Evolutionary conservation across 2,329 filamentous ascomycete species (phyloP), one percentile per base, ranked within the genome.

Genomic region (Ophiocordyceps unilateralis): DNA sequence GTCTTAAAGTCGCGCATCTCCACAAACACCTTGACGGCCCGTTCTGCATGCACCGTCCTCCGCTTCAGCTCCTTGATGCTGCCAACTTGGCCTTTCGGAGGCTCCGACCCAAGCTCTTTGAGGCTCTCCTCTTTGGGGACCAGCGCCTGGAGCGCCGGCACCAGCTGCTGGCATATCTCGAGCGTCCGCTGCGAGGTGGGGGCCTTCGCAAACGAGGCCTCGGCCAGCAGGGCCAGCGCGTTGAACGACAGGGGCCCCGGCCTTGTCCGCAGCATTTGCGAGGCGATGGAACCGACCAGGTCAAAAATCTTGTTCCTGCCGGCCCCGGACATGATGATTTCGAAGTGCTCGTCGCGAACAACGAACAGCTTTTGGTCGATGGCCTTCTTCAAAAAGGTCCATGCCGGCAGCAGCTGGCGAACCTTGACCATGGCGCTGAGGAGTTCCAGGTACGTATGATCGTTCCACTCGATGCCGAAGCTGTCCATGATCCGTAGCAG

Each of bases 301-400:
- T 50, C 49, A 3, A 63, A 58, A 45, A 74, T 65, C 6, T 62
- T 60, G 6, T 56, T 65, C 20, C 63, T 61, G 39, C 72, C 58
- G 46, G 71, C 69, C 19, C 66, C 67, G 15, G 64, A 58, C 66
- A 76, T 72, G 42, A 77, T 65, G 22, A 69, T 63, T 24, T 67
- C 56, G 50, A 68, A 76, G 51, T 76, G 72, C 19, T 68, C 60
- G 2, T 62, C 51, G 0, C 59, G 63, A 2, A 72, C 64, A 15
- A 62, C 52, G 45, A 75, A 71, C 7, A 67, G 49, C 3, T 58
- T 57, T 22, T 71, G 59, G 38, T 62, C 55, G 24, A 65, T 49
- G 4, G 67, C 67, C 5, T 61, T 58, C 10, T 59, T 60, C 20
- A 76, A 54, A 22, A 76, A 60, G 19, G 63, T 57, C 42, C 69